phyloP scores from a whole-genome alignment of 148 eudicot genomes.

The Rhododendron molle region DNA sequence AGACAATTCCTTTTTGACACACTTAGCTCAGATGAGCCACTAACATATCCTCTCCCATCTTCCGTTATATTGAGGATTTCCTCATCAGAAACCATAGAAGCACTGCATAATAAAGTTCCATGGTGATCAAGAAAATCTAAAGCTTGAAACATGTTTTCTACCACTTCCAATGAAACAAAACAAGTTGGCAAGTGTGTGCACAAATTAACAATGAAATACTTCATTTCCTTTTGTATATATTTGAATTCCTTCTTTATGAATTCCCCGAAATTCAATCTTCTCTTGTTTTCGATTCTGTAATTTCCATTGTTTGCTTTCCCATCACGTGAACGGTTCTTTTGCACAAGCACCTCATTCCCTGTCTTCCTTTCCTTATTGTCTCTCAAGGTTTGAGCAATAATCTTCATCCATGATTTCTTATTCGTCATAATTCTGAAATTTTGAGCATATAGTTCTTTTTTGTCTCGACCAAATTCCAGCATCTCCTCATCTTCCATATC shows the following conservation, averaged over 20 bases:
- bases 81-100: background rate
- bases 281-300: background rate
- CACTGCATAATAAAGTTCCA: constrained; percentile 1
- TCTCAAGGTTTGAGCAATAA: constrained; percentile 16
- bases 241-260: constrained; percentile 24
- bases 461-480: background rate
- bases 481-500: background rate
- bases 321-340: background rate
- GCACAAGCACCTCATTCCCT: background rate
- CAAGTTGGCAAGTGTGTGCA: constrained; percentile 45
- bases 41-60: background rate
- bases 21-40: background rate
- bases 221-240: constrained; percentile 8
- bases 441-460: background rate
- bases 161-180: constrained; percentile 21
- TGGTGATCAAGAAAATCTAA: constrained; percentile 15
- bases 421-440: background rate
- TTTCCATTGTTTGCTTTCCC: background rate
- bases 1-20: background rate
- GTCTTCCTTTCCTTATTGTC: constrained; percentile 12
- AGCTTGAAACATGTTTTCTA: constrained; percentile 26
- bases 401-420: constrained; percentile 15
- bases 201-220: constrained; percentile 23
- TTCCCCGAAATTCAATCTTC: constrained; percentile 33
- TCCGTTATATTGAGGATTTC: background rate